These are phyloP conservation scores for Salix dunnii DNA, from an alignment of 345 rosid species.

Conservation along the genomic window DNA sequence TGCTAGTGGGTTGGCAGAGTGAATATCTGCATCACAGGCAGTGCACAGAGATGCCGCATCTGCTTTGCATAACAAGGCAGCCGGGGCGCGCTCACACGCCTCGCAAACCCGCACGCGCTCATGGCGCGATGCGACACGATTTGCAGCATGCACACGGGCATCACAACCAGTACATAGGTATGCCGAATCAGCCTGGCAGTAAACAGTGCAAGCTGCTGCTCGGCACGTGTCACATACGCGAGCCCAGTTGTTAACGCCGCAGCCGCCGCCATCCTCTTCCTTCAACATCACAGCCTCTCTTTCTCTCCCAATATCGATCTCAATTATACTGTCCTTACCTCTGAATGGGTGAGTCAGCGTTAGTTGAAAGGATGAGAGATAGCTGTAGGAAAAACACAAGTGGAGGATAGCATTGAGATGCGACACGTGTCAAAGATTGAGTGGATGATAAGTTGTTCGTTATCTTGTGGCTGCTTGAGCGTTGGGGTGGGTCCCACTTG, in stretches of 20 bases:
- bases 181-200: slow-evolving; percentile 77
- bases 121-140: slow-evolving; percentile 78
- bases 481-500: no score
- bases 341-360: slow-evolving; percentile 3
- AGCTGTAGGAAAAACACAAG: not conserved
- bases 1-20: slow-evolving; percentile 88
- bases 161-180: slow-evolving; percentile 71
- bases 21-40: slow-evolving; percentile 76
- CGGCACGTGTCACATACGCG: slow-evolving; percentile 71
- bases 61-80: slow-evolving; percentile 85
- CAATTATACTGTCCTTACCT: no score
- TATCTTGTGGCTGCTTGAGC: no score
- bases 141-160: slow-evolving; percentile 67
- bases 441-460: no score
- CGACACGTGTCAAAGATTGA: no score
- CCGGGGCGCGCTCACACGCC: slow-evolving; percentile 79
- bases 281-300: not conserved
- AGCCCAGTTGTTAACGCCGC: slow-evolving; percentile 45
- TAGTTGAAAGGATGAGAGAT: slow-evolving; percentile 2
- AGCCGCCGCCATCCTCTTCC: not conserved
- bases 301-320: not conserved
- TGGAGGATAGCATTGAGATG: no score
- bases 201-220: slow-evolving; percentile 69
- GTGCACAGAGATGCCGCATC: slow-evolving; percentile 84
- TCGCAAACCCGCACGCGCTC: slow-evolving; percentile 84